Evolutionary conservation across 768 basidiomycete genomes (phyloP), one percentile per base, ranked within the genome.

Genomic region (Suillus decipiens): DNA sequence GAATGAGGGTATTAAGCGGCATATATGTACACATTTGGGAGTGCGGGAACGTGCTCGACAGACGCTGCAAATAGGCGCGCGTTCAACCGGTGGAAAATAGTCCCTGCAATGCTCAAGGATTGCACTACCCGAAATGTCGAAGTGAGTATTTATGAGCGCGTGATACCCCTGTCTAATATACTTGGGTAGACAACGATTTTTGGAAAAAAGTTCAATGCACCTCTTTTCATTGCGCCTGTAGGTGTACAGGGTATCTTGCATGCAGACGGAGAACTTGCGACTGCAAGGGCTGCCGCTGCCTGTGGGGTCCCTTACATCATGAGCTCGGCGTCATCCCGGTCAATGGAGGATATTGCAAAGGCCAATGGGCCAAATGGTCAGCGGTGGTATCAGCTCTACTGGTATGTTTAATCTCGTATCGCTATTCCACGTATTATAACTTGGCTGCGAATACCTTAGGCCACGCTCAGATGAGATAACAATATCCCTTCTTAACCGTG

Each of bases 311-410:
- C 91, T 0, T 88, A 83, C 69, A 86, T 89, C 66, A 81, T 95
- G 75, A 92, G 90, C 67, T 89, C 91, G 0, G 91, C 92, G 4
- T 82, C 89, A 1, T 79, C 82, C 34, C 84, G 89, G 31, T 84
- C 86, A 11, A 89, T 95, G 63, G 92, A 94, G 71, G 85, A 86
- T 50, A 87, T 94, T n/a, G 93, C 87, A 3, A 70, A 80, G 47
- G 93, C 85, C 33, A 92, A 88, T 66, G 89, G 87, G 7, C 67
- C 69, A 2, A 77, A 83, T 58, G 85, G 88, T 0, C 80, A 83
- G 37, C 80, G 92, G 39, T 93, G 91, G 90, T 93, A 84, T 72
- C 92, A 94, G 71, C 81, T 93, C 1, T 93, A 94, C 72, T 91
- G 91, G 89, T 88, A 58, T 63, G 77, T 68, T 10, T 59, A 24